Conservation (phyloP, 257 asterid species). For the Salvia splendens region DNA sequence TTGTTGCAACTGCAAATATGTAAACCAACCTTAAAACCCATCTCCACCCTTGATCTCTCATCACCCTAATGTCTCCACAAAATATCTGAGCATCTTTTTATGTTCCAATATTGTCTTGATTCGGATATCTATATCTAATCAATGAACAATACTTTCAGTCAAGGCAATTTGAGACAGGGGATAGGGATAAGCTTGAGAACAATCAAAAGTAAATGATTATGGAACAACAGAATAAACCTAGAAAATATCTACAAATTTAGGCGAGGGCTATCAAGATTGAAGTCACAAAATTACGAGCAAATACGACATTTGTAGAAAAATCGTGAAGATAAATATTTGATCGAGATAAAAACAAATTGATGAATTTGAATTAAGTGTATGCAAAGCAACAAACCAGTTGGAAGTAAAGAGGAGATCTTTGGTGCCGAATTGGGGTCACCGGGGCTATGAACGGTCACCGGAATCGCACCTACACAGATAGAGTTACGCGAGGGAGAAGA, state of each 20-base stretch:
- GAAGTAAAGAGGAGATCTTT: background rate
- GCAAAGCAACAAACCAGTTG: constrained; percentile 32
- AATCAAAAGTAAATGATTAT: background rate
- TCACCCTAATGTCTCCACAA: constrained; percentile 31
- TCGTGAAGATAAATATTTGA: background rate
- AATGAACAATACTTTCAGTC: constrained; percentile 14
- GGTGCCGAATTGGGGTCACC: too few relatives aligned
- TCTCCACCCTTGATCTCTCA: constrained; percentile 68
- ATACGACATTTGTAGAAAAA: background rate
- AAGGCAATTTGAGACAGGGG: constrained; percentile 30
- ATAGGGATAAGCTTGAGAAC: background rate
- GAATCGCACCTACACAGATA: too few relatives aligned
- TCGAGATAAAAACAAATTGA: background rate
- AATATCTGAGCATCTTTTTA: background rate
- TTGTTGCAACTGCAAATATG: constrained; percentile 77
- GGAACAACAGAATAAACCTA: constrained; percentile 16
- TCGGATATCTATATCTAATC: constrained; percentile 8
- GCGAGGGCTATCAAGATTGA: background rate
- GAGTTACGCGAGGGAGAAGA: too few relatives aligned
- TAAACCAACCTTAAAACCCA: constrained; percentile 79
- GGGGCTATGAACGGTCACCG: too few relatives aligned
- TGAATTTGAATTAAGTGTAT: background rate
- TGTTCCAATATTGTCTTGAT: background rate
- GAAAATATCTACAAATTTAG: constrained; percentile 17
- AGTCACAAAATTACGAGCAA: constrained; percentile 7